These are phyloP conservation scores for Cyamopsis tetragonoloba DNA, from an alignment of 306 rosid species.

Conservation along the genomic window DNA sequence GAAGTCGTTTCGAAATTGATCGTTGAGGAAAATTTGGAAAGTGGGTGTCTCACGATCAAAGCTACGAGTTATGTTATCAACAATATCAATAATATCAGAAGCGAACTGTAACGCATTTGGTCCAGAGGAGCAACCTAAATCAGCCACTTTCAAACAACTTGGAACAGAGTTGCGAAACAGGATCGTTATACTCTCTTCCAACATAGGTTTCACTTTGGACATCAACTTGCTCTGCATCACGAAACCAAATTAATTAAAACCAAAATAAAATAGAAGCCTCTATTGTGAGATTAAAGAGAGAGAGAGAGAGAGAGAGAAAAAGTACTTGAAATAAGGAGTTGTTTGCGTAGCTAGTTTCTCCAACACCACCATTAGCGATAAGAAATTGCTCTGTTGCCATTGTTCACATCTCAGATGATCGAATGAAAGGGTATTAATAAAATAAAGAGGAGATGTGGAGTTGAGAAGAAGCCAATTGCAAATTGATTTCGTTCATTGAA, in stretches of 20 bases:
- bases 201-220: conserved; percentile 12
- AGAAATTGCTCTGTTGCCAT: background rate
- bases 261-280: background rate
- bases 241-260: background rate
- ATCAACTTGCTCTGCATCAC: conserved; percentile 4
- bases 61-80: background rate
- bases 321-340: conserved; percentile 20
- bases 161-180: background rate
- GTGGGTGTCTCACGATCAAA: background rate
- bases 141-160: conserved; percentile 35
- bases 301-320: background rate
- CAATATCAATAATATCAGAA: background rate
- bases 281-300: background rate
- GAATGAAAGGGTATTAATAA: background rate
- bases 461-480: no score
- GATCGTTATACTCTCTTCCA: conserved; percentile 18
- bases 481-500: no score
- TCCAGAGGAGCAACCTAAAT: conserved; percentile 50
- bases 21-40: conserved; percentile 25
- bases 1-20: conserved; percentile 27
- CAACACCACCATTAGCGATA: conserved; percentile 1
- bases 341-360: conserved; percentile 27
- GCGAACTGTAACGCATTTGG: conserved; percentile 22
- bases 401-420: background rate
- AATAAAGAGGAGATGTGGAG: no score